These are phyloP conservation scores for Clonostachys byssicola DNA, from an alignment of 2,329 filamentous ascomycete species.

Conservation along the genomic window DNA sequence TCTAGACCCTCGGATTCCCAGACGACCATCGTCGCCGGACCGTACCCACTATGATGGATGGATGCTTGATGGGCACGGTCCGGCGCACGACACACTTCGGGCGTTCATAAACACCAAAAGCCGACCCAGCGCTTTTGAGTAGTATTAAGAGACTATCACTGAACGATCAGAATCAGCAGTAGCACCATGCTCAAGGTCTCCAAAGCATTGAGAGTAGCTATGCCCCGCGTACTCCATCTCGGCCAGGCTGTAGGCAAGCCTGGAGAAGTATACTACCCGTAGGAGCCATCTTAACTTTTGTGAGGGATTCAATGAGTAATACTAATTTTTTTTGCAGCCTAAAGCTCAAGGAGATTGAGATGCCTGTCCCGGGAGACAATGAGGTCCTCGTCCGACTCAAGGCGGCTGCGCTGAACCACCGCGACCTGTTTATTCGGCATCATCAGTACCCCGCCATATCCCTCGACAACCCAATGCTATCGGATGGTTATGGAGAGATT, in stretches of 20 bases:
- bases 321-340: constrained; percentile 32
- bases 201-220: neutral
- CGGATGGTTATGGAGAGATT: constrained; percentile 79
- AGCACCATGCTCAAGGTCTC: too few species aligned
- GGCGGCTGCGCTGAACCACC: constrained; percentile 86
- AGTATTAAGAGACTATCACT: too few species aligned
- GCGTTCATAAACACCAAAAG: too few species aligned
- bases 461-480: constrained; percentile 73
- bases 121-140: too few species aligned
- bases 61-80: too few species aligned
- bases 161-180: too few species aligned
- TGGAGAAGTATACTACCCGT: constrained; percentile 84
- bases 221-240: constrained; percentile 43
- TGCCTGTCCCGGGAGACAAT: constrained; percentile 57
- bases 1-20: too few species aligned
- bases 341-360: constrained; percentile 55
- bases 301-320: neutral
- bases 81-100: too few species aligned
- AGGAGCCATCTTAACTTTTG: constrained; percentile 2
- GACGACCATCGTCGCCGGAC: too few species aligned
- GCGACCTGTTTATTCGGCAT: constrained; percentile 90
- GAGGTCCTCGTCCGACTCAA: constrained; percentile 74
- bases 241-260: constrained; percentile 73
- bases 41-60: too few species aligned
- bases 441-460: constrained; percentile 84